Evolutionary conservation across 1,284 basidiomycete genomes (phyloP), one percentile per base, ranked within the genome.

Genomic region (Blastosporella zonata): DNA sequence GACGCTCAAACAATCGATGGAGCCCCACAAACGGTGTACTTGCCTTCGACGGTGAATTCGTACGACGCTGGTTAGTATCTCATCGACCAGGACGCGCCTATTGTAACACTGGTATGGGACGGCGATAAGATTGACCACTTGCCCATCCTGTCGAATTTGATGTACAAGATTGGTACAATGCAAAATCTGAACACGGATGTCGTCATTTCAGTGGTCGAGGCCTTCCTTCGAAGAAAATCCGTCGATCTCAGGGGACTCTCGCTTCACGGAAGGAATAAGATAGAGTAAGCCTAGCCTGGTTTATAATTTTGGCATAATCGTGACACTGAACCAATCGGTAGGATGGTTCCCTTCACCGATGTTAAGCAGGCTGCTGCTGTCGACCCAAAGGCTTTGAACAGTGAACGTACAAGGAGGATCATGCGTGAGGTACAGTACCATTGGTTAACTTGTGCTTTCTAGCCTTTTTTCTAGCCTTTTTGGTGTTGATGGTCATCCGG

Each of bases 371-470:
- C 45, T n/a, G 20, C n/a, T 36, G 45, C 45, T 13, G 15, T 12
- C 2, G 35, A 21, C 15, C 13, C 10, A 5, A 23, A 13, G 21
- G 35, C 17, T 20, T 27, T 25, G 20, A 47, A 42, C 29, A 57
- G 60, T 43, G 57, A 59, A 12, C 55, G 61, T 3, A 52, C 52
- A 23, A 61, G 54, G 48, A 52, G 61, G 20, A 59, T 64, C n/a
- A 64, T 64, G 62, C 39, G 54, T 18, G 62, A 64, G 52, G 62
- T 62, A 40, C n/a, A n/a, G n/a, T n/a, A n/a, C n/a, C n/a, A n/a
- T n/a, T n/a, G n/a, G n/a, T n/a, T n/a, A n/a, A n/a, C n/a, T n/a
- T n/a, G n/a, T n/a, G n/a, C n/a, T n/a, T n/a, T n/a, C n/a, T n/a
- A n/a, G n/a, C n/a, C n/a, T n/a, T n/a, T n/a, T n/a, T n/a, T n/a